Evolutionary conservation across 2,329 filamentous ascomycete genomes (phyloP).

Genomic region (Trichoderma sp.): DNA sequence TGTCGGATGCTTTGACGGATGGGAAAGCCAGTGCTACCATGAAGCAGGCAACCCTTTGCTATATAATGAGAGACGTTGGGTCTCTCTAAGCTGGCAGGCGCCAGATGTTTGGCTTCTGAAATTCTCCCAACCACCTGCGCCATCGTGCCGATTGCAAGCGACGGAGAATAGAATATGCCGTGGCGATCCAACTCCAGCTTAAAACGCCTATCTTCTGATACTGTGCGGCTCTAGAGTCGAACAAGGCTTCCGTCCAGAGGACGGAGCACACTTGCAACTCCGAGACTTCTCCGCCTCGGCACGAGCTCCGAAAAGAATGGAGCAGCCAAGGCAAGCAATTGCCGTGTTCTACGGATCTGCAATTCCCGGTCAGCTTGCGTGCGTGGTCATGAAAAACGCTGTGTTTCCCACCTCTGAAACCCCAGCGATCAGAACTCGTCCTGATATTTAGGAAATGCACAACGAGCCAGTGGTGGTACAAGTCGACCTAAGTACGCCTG

Average conservation of each 20-base stretch:
- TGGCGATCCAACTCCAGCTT: neutral
- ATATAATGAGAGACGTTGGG: neutral
- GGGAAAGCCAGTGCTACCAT: too few relatives aligned
- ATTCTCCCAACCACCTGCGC: too few relatives aligned
- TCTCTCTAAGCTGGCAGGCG: neutral
- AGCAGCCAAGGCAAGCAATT: neutral
- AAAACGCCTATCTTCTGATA: too few relatives aligned
- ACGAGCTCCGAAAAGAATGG: conserved; percentile 1
- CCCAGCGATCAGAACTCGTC: neutral
- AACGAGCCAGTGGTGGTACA: neutral
- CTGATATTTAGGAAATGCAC: too few relatives aligned
- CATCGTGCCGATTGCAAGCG: too few relatives aligned
- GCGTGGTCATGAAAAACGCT: neutral
- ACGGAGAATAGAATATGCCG: neutral
- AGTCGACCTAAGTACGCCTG: neutral
- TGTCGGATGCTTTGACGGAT: too few relatives aligned
- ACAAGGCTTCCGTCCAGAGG: neutral
- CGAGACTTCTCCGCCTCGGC: conserved; percentile 19
- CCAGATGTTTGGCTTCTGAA: neutral
- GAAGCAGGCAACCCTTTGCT: too few relatives aligned
- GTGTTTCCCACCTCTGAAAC: neutral
- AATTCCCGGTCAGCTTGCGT: neutral
- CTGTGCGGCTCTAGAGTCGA: too few relatives aligned
- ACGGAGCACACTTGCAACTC: neutral
- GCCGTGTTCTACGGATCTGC: neutral